Conservation (phyloP, 306 rosid genomes). For the Quercus mongolica region DNA sequence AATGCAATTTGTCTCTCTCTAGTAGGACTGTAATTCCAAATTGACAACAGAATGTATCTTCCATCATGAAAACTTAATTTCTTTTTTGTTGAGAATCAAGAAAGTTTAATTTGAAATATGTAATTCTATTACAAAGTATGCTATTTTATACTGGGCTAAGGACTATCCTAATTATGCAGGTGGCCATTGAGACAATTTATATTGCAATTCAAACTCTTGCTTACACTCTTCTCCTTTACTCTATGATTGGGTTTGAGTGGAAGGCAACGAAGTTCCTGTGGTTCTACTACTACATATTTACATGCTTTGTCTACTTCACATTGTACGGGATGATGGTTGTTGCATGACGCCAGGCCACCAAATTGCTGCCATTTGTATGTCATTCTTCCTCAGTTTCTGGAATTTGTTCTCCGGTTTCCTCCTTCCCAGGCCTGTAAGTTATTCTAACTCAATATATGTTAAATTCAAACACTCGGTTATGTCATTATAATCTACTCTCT, state of each 20-base stretch:
- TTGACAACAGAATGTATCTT: not conserved
- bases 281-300: slow-evolving; percentile 72
- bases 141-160: not conserved
- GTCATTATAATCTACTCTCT: too few species aligned
- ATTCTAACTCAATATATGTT: not conserved
- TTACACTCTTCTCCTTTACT: slow-evolving; percentile 43
- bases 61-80: not conserved
- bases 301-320: slow-evolving; percentile 66
- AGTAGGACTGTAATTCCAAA: not conserved
- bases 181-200: slow-evolving; percentile 65
- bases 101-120: not conserved
- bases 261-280: slow-evolving; percentile 42
- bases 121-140: not conserved
- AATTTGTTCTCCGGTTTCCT: slow-evolving; percentile 82
- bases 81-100: not conserved
- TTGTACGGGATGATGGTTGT: slow-evolving; percentile 78
- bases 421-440: slow-evolving; percentile 64
- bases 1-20: not conserved
- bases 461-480: not conserved
- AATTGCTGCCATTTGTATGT: slow-evolving; percentile 60
- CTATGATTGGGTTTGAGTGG: slow-evolving; percentile 72
- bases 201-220: slow-evolving; percentile 43
- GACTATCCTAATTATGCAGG: slow-evolving; percentile 35
- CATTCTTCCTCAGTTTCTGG: slow-evolving; percentile 75
- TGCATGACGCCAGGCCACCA: slow-evolving; percentile 70